Evolutionary conservation across 1,284 basidiomycete species (phyloP).

Genomic region (Chiua sp.): DNA sequence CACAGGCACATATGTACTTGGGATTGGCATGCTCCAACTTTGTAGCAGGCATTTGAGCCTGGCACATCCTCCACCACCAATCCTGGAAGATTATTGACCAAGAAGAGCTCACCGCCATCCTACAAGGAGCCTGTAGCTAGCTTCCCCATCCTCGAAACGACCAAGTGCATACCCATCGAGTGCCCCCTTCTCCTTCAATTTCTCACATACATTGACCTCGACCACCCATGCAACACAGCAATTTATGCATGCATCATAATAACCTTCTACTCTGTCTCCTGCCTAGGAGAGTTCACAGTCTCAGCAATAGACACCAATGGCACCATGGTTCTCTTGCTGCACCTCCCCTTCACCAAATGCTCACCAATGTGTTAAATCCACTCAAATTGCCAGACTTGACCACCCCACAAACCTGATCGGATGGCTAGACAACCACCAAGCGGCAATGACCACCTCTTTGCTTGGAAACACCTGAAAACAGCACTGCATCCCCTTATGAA

Average conservation of each 20-base stretch:
- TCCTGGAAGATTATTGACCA: no score
- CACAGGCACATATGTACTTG: background rate
- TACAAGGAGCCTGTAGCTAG: no score
- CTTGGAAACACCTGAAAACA: slow-evolving; percentile 1
- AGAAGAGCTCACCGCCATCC: no score
- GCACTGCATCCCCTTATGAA: background rate
- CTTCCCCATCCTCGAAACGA: background rate
- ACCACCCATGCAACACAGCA: slow-evolving; percentile 34
- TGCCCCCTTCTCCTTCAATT: slow-evolving; percentile 14
- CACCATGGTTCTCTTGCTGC: slow-evolving; percentile 26
- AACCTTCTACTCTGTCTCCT: slow-evolving; percentile 32
- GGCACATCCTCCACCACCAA: slow-evolving; percentile 1
- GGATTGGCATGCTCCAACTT: background rate
- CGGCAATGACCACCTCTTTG: background rate
- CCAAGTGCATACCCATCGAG: slow-evolving; percentile 29
- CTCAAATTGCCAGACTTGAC: background rate
- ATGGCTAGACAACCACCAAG: background rate
- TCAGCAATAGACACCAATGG: slow-evolving; percentile 21
- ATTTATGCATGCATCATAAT: slow-evolving; percentile 40
- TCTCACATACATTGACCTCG: slow-evolving; percentile 23
- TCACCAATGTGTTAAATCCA: slow-evolving; percentile 28
- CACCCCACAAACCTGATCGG: background rate
- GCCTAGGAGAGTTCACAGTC: background rate
- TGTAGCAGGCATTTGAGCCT: accelerated
- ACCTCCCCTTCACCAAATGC: slow-evolving; percentile 38